Evolutionary conservation across 75 land plant species (phyloP).

Genomic region (Chamaecyparis obtusa): DNA sequence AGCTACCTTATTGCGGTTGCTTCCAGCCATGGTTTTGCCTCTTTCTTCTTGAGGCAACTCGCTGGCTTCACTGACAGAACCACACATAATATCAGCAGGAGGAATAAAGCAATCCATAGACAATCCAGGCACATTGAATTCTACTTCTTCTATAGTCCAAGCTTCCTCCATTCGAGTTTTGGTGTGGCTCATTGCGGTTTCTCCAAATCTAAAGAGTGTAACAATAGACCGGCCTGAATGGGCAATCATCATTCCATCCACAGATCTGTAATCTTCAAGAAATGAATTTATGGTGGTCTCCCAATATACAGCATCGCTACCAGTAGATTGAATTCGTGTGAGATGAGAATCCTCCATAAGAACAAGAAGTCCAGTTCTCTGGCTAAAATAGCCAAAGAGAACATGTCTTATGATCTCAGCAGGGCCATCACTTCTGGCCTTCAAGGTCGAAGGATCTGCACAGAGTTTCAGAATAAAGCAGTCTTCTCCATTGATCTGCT

Average conservation of each 20-base stretch:
- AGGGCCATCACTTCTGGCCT: slow-evolving; percentile 71
- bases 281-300: slow-evolving; percentile 70
- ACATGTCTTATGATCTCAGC: slow-evolving; percentile 77
- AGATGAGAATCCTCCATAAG: slow-evolving; percentile 73
- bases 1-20: slow-evolving; percentile 33
- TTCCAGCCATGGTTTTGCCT: slow-evolving; percentile 21
- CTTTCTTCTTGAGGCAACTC: slow-evolving; percentile 38
- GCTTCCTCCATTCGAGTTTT: slow-evolving; percentile 72
- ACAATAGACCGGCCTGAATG: slow-evolving; percentile 68
- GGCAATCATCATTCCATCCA: slow-evolving; percentile 72
- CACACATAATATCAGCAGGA: slow-evolving; percentile 53
- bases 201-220: slow-evolving; percentile 76
- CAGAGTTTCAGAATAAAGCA: slow-evolving; percentile 71
- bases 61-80: slow-evolving; percentile 48
- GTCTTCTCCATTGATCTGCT: slow-evolving; percentile 64
- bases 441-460: slow-evolving; percentile 62
- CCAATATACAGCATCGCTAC: slow-evolving; percentile 67
- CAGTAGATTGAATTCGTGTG: slow-evolving; percentile 61
- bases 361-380: slow-evolving; percentile 74
- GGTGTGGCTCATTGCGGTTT: slow-evolving; percentile 66
- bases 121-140: slow-evolving; percentile 74
- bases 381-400: slow-evolving; percentile 82
- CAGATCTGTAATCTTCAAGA: slow-evolving; percentile 64
- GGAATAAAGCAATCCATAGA: slow-evolving; percentile 75
- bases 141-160: slow-evolving; percentile 81